Base-by-base conservation (phyloP, 768 basidiomycete genomes). In the Collybiopsis luxurians region DNA sequence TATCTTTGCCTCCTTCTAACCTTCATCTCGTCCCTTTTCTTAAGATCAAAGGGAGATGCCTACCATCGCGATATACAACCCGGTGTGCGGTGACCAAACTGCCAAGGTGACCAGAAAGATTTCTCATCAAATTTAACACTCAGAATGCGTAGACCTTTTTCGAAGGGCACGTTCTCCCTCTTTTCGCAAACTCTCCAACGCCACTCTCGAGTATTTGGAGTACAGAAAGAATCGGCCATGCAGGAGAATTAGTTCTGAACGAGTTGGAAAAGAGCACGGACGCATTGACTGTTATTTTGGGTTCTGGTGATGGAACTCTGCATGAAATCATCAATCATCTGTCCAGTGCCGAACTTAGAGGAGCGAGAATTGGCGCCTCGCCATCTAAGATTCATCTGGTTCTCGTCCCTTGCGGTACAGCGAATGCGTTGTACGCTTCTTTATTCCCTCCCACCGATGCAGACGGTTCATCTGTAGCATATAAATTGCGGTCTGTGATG, bases 221-320 rank as follows among this genome's bases (percentile, higher is more conserved):
- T 28, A 94, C 92, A 2, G 71, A 77, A 52, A 65, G 71, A 54
- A 63, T 72, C 0, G 81, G 77, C 3, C 81, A 90, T 66, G 87
- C 86, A 10, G 86, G 84, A 13, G 63, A 61, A 34, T 56, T 79
- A 50, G 69, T 82, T 15, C 58, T 75, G 31, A 64, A 75, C 4
- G 73, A 79, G 59, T 63, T 87, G 48, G 56, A 71, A 10, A 59
- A 62, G 42, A 59, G 64, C 26, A 61, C 59, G 46, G 66, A 9
- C 13, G 48, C 5, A 60, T 53, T 26, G 67, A 69, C 78, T 0
- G 66, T 90, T 46, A 66, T 90, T 50, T 74, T 94, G 24, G 82
- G 80, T 15, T 93, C 95, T 4, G 95, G 95, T 7, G 95, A 98
- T 69, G 95, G 95, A 17, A 97, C 95, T 1, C 75, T 94, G 38